Evolutionary conservation across 2,329 filamentous ascomycete species (phyloP).

Genomic region (Verticillium dahliae): DNA sequence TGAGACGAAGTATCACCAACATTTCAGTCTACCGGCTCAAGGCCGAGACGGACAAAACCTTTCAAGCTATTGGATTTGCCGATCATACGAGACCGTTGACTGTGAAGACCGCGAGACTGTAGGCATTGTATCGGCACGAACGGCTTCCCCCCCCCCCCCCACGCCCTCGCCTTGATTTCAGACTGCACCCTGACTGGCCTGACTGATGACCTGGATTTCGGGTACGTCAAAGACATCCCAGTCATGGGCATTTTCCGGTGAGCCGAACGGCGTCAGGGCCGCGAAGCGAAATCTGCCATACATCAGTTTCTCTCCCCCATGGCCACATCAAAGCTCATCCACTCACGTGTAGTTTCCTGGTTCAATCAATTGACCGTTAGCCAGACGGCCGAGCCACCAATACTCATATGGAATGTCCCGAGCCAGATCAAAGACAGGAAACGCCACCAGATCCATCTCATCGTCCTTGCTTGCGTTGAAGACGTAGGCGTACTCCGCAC

Average conservation of each 20-base stretch:
- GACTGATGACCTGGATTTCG: not conserved
- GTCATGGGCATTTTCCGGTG: slow-evolving; percentile 1
- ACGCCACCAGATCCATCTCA: slow-evolving; percentile 4
- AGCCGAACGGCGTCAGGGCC: slow-evolving; percentile 7
- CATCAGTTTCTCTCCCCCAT: not conserved
- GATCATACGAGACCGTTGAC: too few relatives aligned
- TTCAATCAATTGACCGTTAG: slow-evolving; percentile 3
- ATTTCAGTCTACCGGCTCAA: too few relatives aligned
- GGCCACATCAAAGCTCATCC: not conserved
- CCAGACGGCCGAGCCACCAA: slow-evolving; percentile 8
- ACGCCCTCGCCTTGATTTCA: too few relatives aligned
- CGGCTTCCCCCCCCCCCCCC: too few relatives aligned
- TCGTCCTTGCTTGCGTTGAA: slow-evolving; percentile 6
- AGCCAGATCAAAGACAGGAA: not conserved
- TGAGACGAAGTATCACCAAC: not conserved
- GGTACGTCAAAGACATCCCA: slow-evolving; percentile 8
- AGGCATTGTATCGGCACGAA: too few relatives aligned
- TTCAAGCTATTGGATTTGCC: too few relatives aligned
- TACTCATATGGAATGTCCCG: slow-evolving; percentile 3
- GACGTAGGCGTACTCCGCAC: not conserved
- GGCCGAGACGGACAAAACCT: too few relatives aligned
- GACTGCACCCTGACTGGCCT: not conserved
- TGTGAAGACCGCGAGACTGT: too few relatives aligned
- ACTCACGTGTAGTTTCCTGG: slow-evolving; percentile 10
- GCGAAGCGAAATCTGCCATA: slow-evolving; percentile 6